These are phyloP conservation scores for Quercus variabilis DNA, from an alignment of 306 rosid genomes.

Conservation along the genomic window DNA sequence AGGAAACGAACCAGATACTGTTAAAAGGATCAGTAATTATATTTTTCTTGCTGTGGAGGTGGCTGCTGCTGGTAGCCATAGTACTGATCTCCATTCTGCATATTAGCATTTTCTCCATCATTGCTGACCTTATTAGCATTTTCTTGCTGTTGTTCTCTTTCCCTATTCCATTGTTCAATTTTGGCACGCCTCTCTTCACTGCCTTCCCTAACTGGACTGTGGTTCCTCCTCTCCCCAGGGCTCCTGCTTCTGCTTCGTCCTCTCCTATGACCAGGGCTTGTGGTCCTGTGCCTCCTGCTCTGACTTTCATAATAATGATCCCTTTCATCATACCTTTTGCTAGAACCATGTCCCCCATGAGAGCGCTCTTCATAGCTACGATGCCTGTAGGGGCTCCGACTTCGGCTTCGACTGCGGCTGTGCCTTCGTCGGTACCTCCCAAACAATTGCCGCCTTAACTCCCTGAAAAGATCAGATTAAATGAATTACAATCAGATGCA, in stretches of 20 bases:
- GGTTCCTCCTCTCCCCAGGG: slow-evolving; percentile 50
- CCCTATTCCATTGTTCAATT: slow-evolving; percentile 88
- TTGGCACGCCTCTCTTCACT: slow-evolving; percentile 89
- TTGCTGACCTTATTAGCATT: slow-evolving; percentile 27
- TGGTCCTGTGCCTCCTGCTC: slow-evolving; percentile 56
- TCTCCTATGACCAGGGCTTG: slow-evolving; percentile 54
- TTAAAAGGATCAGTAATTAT: slow-evolving; percentile 38
- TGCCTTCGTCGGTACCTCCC: slow-evolving; percentile 37
- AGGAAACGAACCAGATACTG: slow-evolving; percentile 42
- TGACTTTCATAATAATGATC: slow-evolving; percentile 54
- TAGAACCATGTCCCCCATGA: slow-evolving; percentile 38
- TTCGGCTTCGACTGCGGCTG: slow-evolving; percentile 57
- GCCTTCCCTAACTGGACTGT: slow-evolving; percentile 64
- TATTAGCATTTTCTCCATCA: slow-evolving; percentile 10
- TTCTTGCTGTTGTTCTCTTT: slow-evolving; percentile 46
- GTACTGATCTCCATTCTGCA: slow-evolving; percentile 28
- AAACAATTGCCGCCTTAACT: slow-evolving; percentile 63
- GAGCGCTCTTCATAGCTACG: slow-evolving; percentile 65
- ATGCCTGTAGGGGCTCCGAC: slow-evolving; percentile 74
- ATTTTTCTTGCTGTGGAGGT: slow-evolving; percentile 14
- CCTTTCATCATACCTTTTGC: slow-evolving; percentile 65
- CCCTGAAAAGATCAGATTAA: slow-evolving; percentile 32
- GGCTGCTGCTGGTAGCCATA: slow-evolving; percentile 34
- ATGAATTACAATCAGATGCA: neutral
- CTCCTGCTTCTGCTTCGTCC: slow-evolving; percentile 51